phyloP scores from a whole-genome alignment of 2,329 filamentous ascomycete species.

The Tricladium varicosporioides region DNA sequence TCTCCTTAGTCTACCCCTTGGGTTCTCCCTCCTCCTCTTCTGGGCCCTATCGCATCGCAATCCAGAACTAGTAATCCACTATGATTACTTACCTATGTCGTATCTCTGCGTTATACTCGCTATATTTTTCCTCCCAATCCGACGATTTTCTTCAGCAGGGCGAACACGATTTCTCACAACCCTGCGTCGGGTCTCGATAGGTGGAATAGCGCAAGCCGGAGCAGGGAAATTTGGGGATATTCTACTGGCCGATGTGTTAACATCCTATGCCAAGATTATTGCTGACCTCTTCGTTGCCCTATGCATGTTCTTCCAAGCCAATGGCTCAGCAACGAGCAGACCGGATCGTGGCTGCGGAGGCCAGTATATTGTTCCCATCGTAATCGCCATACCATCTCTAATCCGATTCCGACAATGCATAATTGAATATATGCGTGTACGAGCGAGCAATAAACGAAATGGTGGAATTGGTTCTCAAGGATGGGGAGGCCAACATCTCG shows the following conservation, averaged over 20 bases:
- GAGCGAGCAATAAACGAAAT: constrained; percentile 50
- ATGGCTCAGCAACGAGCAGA: constrained; percentile 71
- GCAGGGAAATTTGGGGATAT: constrained; percentile 96
- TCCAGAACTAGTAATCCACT: constrained; percentile 66
- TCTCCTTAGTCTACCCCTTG: constrained; percentile 70
- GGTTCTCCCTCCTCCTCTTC: constrained; percentile 73
- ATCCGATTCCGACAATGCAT: constrained; percentile 91
- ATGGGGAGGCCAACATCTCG: constrained; percentile 83
- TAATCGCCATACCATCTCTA: constrained; percentile 77
- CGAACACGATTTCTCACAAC: constrained; percentile 73
- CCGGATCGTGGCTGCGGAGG: constrained; percentile 84
- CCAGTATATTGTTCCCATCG: constrained; percentile 73
- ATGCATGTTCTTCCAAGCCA: constrained; percentile 83
- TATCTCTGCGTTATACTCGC: constrained; percentile 73
- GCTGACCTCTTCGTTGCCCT: constrained; percentile 84
- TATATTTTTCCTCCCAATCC: constrained; percentile 71
- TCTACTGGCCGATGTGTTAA: constrained; percentile 88
- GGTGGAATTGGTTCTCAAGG: constrained; percentile 49
- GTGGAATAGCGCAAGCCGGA: constrained; percentile 79
- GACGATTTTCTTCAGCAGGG: constrained; percentile 65
- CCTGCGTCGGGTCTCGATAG: constrained; percentile 75
- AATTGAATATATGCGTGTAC: constrained; percentile 78
- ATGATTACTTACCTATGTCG: constrained; percentile 83
- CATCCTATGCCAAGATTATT: constrained; percentile 89
- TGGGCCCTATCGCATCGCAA: constrained; percentile 76